Percentiles rank a stretch among this genome's conserved stretches.
These are phyloP conservation scores for Gentiana dahurica DNA, from an alignment of 257 asterid genomes.

Conservation along the genomic window DNA sequence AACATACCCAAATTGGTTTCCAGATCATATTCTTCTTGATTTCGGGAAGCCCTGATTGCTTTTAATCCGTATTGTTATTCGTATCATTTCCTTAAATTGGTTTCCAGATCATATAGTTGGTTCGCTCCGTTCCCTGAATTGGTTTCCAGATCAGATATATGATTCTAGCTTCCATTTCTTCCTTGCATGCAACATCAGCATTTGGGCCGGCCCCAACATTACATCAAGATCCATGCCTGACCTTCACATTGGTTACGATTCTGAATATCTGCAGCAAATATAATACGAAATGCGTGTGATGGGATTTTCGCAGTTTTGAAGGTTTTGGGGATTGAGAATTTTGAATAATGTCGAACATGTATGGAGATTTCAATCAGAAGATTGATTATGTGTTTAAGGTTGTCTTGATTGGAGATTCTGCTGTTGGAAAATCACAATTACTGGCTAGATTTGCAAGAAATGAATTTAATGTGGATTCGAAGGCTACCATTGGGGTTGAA, in stretches of 20 bases:
- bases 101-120: too few species aligned
- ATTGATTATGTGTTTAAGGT: conserved; percentile 84
- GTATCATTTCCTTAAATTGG: too few species aligned
- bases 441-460: conserved; percentile 82
- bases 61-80: too few species aligned
- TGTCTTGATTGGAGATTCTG: conserved; percentile 80
- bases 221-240: neutral
- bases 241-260: too few species aligned
- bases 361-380: conserved; percentile 71
- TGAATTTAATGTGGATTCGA: conserved; percentile 75
- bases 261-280: neutral
- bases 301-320: conserved; percentile 6
- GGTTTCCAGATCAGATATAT: neutral
- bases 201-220: conserved; percentile 8
- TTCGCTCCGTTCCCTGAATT: neutral
- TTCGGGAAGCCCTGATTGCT: conserved; percentile 16
- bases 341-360: conserved; percentile 52
- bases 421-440: conserved; percentile 88
- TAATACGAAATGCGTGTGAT: neutral
- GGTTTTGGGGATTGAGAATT: conserved; percentile 17
- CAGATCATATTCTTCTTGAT: neutral
- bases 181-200: conserved; percentile 9
- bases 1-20: conserved; percentile 1
- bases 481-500: conserved; percentile 90
- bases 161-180: neutral